A percentile compares a stretch with the other conserved stretches of the same genome.
Conservation (phyloP, 75 land plant genomes). For the Azolla pinnata region DNA sequence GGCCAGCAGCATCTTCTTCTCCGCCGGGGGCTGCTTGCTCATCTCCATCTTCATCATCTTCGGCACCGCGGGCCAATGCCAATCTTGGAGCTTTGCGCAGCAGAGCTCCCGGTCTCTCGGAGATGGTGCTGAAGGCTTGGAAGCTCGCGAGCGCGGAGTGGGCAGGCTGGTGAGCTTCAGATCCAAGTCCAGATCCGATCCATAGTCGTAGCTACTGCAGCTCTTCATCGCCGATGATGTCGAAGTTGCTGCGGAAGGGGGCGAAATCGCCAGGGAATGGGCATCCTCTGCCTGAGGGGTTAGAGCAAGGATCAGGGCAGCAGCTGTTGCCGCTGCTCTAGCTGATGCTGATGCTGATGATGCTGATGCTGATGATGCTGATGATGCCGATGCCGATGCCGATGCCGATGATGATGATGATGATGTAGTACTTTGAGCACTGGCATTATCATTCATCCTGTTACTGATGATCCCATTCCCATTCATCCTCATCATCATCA, state of each 20-base stretch:
- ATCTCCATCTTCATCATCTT: neutral
- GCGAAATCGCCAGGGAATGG: neutral
- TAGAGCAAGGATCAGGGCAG: neutral
- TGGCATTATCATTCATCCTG: neutral
- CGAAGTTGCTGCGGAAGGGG: no score
- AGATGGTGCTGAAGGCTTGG: neutral
- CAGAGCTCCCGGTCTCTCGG: neutral
- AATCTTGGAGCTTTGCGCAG: neutral
- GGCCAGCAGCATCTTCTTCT: neutral
- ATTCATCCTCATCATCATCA: neutral
- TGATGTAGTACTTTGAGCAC: no score
- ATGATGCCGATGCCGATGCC: neutral
- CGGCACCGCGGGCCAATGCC: neutral
- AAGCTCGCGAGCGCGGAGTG: neutral
- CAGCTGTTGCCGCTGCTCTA: neutral
- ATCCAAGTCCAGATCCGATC: slow-evolving; percentile 2
- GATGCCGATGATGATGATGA: neutral
- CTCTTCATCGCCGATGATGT: no score
- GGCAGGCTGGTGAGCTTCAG: neutral
- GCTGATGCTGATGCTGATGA: neutral
- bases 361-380: neutral
- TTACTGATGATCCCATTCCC: neutral
- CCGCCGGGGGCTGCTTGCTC: neutral
- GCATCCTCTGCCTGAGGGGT: neutral
- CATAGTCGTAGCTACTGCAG: no score